Percentiles rank a stretch among this genome's conserved stretches.
These are phyloP conservation scores for Beauveria medogensis DNA, from an alignment of 2,329 filamentous ascomycete species.

Conservation along the genomic window DNA sequence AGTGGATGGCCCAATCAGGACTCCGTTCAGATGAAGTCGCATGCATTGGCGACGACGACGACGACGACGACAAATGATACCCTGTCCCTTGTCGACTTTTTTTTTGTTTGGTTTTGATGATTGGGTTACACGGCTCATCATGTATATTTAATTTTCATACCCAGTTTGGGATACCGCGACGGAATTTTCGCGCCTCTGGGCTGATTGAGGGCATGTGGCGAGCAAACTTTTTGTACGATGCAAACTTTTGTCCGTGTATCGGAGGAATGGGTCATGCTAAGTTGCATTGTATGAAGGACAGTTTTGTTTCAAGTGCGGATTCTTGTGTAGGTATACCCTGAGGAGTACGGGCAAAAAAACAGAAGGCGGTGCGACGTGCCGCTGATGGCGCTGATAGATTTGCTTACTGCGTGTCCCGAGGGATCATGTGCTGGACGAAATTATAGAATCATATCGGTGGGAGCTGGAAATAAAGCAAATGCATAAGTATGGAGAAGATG, in stretches of 20 bases:
- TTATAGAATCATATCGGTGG: background rate
- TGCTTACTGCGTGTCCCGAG: background rate
- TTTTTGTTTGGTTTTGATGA: background rate
- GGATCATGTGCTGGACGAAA: background rate
- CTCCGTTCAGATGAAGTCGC: constrained; percentile 16
- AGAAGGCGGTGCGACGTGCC: constrained; percentile 12
- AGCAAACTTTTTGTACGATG: constrained; percentile 7
- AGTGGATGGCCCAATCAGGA: constrained; percentile 42
- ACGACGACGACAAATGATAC: background rate
- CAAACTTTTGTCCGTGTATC: background rate
- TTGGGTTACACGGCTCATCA: background rate
- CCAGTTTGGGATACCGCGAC: background rate
- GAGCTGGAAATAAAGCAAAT: constrained; percentile 10
- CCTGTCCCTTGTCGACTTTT: background rate
- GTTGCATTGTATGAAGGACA: constrained; percentile 1
- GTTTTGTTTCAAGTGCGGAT: constrained; percentile 1
- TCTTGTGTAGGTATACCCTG: background rate
- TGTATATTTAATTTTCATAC: constrained; percentile 6
- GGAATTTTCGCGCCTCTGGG: background rate
- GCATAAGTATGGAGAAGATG: background rate
- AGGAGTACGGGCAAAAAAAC: background rate
- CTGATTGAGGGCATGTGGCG: background rate
- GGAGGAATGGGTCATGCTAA: background rate
- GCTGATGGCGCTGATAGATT: background rate
- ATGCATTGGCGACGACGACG: background rate